Evolutionary conservation across 768 basidiomycete genomes (phyloP).

Genomic region (Roridomyces roridus): DNA sequence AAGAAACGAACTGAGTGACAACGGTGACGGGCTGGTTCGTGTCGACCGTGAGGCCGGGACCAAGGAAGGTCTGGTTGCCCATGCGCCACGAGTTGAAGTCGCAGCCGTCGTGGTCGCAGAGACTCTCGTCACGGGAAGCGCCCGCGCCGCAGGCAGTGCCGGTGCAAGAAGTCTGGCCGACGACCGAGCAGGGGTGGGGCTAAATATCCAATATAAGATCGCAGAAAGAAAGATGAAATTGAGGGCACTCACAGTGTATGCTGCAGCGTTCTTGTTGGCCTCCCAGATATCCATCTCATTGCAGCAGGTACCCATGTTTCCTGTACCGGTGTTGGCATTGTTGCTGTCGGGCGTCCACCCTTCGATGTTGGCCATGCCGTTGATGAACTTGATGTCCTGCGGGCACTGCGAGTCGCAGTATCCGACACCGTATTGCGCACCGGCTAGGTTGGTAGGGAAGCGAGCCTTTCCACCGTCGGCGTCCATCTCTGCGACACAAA

Average conservation of each 20-base stretch:
- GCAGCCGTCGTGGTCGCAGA: slow-evolving; percentile 63
- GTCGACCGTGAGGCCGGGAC: slow-evolving; percentile 52
- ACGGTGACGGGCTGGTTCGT: slow-evolving; percentile 56
- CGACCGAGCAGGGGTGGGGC: slow-evolving; percentile 54
- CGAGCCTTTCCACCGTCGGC: slow-evolving; percentile 46
- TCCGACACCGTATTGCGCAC: slow-evolving; percentile 48
- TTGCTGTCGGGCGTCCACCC: slow-evolving; percentile 45
- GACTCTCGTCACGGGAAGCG: too few species aligned
- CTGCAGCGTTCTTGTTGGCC: slow-evolving; percentile 9
- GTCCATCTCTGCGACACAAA: slow-evolving; percentile 38
- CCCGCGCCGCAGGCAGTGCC: slow-evolving; percentile 45
- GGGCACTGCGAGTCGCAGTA: slow-evolving; percentile 56
- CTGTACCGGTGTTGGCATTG: slow-evolving; percentile 52
- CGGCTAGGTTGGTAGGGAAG: slow-evolving; percentile 57
- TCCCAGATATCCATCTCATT: slow-evolving; percentile 67
- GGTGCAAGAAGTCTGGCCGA: slow-evolving; percentile 46
- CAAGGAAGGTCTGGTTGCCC: slow-evolving; percentile 53
- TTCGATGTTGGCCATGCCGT: slow-evolving; percentile 54
- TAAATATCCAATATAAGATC: not conserved
- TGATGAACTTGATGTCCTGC: slow-evolving; percentile 63
- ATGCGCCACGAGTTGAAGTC: slow-evolving; percentile 68
- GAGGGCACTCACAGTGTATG: slow-evolving; percentile 35
- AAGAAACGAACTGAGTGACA: slow-evolving; percentile 58
- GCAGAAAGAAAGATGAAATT: too few species aligned
- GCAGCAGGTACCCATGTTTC: slow-evolving; percentile 58